A percentile compares a stretch with the other conserved stretches of the same genome.
phyloP scores from a whole-genome alignment of 2,329 filamentous ascomycete genomes.

The Fusarium sp. region DNA sequence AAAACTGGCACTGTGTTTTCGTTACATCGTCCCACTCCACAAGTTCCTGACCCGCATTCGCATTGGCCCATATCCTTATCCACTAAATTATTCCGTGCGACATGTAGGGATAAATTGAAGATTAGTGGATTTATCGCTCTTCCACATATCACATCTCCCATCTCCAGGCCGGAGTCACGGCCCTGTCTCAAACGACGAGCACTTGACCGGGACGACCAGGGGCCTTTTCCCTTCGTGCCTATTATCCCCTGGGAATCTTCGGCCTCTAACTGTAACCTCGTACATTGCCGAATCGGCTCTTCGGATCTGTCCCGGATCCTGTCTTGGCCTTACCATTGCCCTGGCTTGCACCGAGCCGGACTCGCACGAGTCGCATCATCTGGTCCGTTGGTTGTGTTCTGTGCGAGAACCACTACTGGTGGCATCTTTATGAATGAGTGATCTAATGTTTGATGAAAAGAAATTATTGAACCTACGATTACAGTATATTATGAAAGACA shows the following conservation, averaged over 20 bases:
- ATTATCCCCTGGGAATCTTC: constrained; percentile 25
- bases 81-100: constrained; percentile 37
- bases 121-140: constrained; percentile 23
- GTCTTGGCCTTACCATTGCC: constrained; percentile 33
- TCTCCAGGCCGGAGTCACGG: constrained; percentile 41
- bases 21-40: constrained; percentile 46
- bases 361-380: constrained; percentile 44
- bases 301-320: constrained; percentile 40
- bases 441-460: not conserved
- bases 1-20: constrained; percentile 28
- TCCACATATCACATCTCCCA: constrained; percentile 42
- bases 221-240: constrained; percentile 23
- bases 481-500: too few species aligned
- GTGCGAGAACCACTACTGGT: not conserved
- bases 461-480: not conserved
- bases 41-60: constrained; percentile 41
- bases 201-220: constrained; percentile 33
- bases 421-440: not conserved
- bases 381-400: constrained; percentile 28
- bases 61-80: too few species aligned
- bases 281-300: constrained; percentile 43
- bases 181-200: constrained; percentile 35
- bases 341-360: constrained; percentile 39
- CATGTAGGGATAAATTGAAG: constrained; percentile 31
- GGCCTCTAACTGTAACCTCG: constrained; percentile 26